Base-by-base conservation (phyloP, 148 eudicot genomes). In the Silene uniflora region DNA sequence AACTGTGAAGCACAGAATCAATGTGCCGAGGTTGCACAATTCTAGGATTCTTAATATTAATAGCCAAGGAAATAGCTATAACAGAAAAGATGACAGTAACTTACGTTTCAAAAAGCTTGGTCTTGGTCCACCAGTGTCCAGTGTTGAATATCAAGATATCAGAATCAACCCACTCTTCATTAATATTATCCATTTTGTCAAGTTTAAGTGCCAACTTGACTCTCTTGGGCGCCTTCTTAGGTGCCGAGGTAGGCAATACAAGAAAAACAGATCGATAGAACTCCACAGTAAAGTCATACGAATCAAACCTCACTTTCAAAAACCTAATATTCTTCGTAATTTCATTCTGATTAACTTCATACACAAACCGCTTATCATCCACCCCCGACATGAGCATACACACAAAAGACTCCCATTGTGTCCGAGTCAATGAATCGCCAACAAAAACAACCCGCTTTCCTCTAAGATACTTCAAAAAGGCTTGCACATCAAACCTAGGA, bases 401-500 rank as follows among this genome's bases (percentile, higher is more conserved):
- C 65, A 94, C 81, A 86, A 94, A 84, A 12, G 98, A 94, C 84
- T 94, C 98, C 98, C 98, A 94, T 69, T 94, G 98, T 29, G 96
- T 91, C 69, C 98, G 82, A 80, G 91, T 89, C 88, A 94, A 78
- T 10, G 98, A 94, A 88, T 94, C 98, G 8, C 98, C 98, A 72
- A 94, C 96, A 73, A 94, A 94, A 47, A 90, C 97, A 25, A 94
- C 82, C 76, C 96, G 71, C 56, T 94, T 90, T 65, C 89, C 89
- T 9, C 97, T 84, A 67, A 94, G 85, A 78, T 71, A 84, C 66
- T 83, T 84, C 84, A 91, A 78, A 25, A 88, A 25, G 0, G 46
- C 72, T 24, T 59, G 52, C 55, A 73, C 91, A 81, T 91, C 76
- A 77, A 91, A 82, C 78, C 86, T 84, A 0, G 89, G 89, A 74